Evolutionary conservation across 306 rosid genomes (phyloP).

Genomic region (Quercus wislizeni): DNA sequence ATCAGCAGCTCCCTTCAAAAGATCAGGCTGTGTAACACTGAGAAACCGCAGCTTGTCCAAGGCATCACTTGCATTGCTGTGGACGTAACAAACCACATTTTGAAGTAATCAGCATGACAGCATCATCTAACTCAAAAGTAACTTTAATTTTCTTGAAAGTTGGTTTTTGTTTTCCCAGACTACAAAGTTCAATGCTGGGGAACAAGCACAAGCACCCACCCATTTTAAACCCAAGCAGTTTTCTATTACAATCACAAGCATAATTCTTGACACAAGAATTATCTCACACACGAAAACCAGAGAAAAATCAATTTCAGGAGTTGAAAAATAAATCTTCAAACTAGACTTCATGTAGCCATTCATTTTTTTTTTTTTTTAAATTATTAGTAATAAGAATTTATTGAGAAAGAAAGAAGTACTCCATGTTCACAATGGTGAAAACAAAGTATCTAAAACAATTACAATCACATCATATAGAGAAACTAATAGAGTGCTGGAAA

Average conservation of each 20-base stretch:
- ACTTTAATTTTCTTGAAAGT: background rate
- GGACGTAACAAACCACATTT: background rate
- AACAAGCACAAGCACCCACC: background rate
- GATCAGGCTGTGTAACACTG: constrained; percentile 75
- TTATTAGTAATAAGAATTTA: no score
- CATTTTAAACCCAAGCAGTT: background rate
- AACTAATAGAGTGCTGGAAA: no score
- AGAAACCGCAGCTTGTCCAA: constrained; percentile 93
- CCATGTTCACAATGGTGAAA: no score
- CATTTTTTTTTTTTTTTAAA: no score
- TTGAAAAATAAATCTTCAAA: background rate
- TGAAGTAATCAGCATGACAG: background rate
- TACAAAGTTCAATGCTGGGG: background rate
- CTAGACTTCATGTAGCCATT: background rate
- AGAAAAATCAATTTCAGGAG: background rate
- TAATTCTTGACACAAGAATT: background rate
- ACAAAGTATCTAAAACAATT: no score
- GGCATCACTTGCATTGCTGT: constrained; percentile 98
- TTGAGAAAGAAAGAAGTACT: no score
- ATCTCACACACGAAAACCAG: background rate
- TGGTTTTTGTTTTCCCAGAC: background rate
- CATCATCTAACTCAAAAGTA: background rate
- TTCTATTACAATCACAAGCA: background rate
- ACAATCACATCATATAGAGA: no score
- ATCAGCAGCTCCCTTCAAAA: constrained; percentile 71